Percentiles rank a stretch among this genome's conserved stretches.
Conservation (phyloP, 768 basidiomycete species). For the Termitomyces sp. region DNA sequence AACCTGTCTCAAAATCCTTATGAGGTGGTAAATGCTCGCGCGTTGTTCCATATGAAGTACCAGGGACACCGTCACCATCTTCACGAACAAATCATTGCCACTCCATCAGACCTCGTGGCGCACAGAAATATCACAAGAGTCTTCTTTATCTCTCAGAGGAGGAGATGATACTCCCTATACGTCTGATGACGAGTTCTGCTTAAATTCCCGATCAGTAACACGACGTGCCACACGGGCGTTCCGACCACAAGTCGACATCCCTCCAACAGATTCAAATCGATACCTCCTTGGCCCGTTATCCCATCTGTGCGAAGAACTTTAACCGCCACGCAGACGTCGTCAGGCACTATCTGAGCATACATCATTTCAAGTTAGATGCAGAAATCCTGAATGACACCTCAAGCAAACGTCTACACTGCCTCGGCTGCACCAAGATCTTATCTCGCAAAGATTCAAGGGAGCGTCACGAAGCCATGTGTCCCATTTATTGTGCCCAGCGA, state of each 20-base stretch:
- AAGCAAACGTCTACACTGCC: slow-evolving; percentile 6
- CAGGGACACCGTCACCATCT: neutral
- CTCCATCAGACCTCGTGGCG: neutral
- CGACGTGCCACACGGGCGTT: neutral
- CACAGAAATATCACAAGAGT: neutral
- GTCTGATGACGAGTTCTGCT: neutral
- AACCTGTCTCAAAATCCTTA: neutral
- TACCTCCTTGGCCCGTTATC: slow-evolving; percentile 2
- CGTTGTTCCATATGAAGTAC: slow-evolving; percentile 1
- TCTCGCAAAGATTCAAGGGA: slow-evolving; percentile 12
- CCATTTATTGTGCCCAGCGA: slow-evolving; percentile 1
- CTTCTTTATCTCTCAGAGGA: neutral
- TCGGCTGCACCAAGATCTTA: slow-evolving; percentile 11
- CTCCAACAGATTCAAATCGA: slow-evolving; percentile 4
- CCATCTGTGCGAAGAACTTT: neutral
- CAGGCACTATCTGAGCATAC: slow-evolving; percentile 8
- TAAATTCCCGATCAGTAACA: neutral
- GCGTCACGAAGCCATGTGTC: slow-evolving; percentile 10
- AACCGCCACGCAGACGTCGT: slow-evolving; percentile 11
- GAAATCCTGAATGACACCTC: slow-evolving; percentile 11
- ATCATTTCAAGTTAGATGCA: neutral
- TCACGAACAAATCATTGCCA: neutral
- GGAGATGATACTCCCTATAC: neutral
- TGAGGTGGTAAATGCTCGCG: neutral
- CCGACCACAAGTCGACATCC: neutral